A percentile compares a stretch with the other conserved stretches of the same genome.
Evolutionary conservation across 2,329 filamentous ascomycete species (phyloP).

Genomic region (Pseudocercospora macadamiae): DNA sequence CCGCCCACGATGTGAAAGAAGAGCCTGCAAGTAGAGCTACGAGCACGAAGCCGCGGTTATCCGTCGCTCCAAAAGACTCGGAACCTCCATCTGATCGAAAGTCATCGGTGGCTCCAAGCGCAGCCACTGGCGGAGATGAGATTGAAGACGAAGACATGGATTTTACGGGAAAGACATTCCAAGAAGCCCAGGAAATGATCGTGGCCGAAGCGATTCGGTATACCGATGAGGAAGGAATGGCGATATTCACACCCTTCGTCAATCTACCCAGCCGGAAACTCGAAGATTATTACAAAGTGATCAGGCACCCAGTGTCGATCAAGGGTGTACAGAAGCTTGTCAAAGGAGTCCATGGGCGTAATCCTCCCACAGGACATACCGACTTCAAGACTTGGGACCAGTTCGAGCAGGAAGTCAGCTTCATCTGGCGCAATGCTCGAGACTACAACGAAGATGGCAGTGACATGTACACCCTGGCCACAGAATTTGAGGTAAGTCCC

Average conservation of each 20-base stretch:
- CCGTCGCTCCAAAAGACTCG: constrained; percentile 27
- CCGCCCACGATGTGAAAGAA: constrained; percentile 24
- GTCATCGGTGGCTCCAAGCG: constrained; percentile 36
- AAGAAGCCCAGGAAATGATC: constrained; percentile 85
- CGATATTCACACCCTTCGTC: constrained; percentile 74
- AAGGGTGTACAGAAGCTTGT: constrained; percentile 77
- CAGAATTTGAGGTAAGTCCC: constrained; percentile 74
- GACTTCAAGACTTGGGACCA: constrained; percentile 81
- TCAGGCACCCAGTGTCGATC: constrained; percentile 78
- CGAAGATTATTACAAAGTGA: constrained; percentile 84
- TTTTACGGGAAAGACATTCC: constrained; percentile 75
- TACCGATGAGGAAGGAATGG: constrained; percentile 68
- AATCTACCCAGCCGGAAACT: constrained; percentile 74
- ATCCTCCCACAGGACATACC: constrained; percentile 61
- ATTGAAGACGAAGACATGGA: constrained; percentile 39
- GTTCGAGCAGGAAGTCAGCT: constrained; percentile 77
- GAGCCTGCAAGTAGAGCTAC: constrained; percentile 27
- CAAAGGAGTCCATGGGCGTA: constrained; percentile 70
- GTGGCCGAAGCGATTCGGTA: constrained; percentile 71
- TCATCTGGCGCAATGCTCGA: constrained; percentile 85
- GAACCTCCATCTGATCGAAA: constrained; percentile 36
- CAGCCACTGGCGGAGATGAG: constrained; percentile 25
- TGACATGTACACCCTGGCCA: constrained; percentile 75
- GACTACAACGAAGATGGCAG: constrained; percentile 92
- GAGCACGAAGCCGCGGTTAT: constrained; percentile 24